Percentiles rank a stretch among this genome's conserved stretches.
These are phyloP conservation scores for Spizellomyces sp. DNA, from an alignment of 192 early-diverging fungal genomes.

Conservation along the genomic window DNA sequence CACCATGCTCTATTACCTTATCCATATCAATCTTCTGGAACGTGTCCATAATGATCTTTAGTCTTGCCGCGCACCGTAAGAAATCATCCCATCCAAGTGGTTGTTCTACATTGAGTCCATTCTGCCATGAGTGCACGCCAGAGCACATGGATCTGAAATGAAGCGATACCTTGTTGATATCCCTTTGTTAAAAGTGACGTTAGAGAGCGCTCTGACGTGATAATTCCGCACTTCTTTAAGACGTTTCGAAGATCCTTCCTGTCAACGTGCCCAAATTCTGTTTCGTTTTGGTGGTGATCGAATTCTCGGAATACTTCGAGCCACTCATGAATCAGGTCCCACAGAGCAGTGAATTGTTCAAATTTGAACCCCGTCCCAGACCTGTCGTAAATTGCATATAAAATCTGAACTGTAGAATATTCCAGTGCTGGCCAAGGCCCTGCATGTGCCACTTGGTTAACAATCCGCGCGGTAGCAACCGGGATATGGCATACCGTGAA, in stretches of 20 bases:
- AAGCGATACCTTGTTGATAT: slow-evolving; percentile 1
- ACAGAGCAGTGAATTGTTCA: slow-evolving; percentile 18
- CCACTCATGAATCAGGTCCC: slow-evolving; percentile 23
- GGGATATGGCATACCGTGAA: not conserved
- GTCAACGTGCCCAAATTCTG: slow-evolving; percentile 24
- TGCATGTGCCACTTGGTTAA: not conserved
- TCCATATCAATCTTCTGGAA: slow-evolving; percentile 21
- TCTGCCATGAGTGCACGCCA: too few species aligned
- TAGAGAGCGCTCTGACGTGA: slow-evolving; percentile 15
- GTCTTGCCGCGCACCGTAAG: slow-evolving; percentile 9
- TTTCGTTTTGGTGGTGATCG: slow-evolving; percentile 22
- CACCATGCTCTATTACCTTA: too few species aligned
- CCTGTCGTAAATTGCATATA: slow-evolving; percentile 21
- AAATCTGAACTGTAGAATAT: slow-evolving; percentile 14
- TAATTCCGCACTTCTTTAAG: slow-evolving; percentile 19
- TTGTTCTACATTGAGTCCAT: not conserved
- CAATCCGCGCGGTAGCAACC: not conserved
- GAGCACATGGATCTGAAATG: not conserved
- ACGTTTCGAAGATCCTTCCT: slow-evolving; percentile 15
- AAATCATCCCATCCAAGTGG: slow-evolving; percentile 35
- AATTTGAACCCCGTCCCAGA: slow-evolving; percentile 16
- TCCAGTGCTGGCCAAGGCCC: slow-evolving; percentile 31
- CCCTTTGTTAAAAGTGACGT: slow-evolving; percentile 4
- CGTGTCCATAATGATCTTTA: slow-evolving; percentile 22
- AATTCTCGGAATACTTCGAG: slow-evolving; percentile 13